Evolutionary conservation across 805 yeast genomes (phyloP).

Genomic region (Candida schatavii): DNA sequence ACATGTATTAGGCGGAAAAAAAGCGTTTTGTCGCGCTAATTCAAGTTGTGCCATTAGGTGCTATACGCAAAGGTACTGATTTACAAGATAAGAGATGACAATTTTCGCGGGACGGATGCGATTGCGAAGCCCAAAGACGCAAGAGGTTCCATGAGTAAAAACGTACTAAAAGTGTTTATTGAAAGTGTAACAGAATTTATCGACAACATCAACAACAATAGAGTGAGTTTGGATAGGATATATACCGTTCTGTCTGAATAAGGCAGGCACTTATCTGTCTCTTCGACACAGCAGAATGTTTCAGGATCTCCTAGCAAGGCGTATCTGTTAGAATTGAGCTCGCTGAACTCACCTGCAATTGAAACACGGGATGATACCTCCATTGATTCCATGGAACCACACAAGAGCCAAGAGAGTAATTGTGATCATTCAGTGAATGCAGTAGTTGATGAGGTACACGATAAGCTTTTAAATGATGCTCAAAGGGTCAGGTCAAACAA

Average conservation of each 20-base stretch:
- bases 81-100: no score
- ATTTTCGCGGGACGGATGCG: no score
- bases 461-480: slow-evolving; percentile 65
- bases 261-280: not conserved
- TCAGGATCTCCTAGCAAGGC: not conserved
- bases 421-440: slow-evolving; percentile 23
- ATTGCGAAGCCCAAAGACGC: no score
- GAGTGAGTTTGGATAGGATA: slow-evolving; percentile 49
- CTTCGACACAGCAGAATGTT: not conserved
- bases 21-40: no score
- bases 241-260: slow-evolving; percentile 23
- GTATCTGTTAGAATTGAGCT: not conserved
- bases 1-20: no score
- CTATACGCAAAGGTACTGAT: no score
- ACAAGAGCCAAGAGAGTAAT: slow-evolving; percentile 8
- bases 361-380: slow-evolving; percentile 20
- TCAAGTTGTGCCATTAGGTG: no score
- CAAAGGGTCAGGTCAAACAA: slow-evolving; percentile 59
- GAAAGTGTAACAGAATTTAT: slow-evolving; percentile 67
- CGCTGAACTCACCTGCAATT: not conserved
- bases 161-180: no score
- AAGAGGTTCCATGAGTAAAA: no score
- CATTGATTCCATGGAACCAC: slow-evolving; percentile 25
- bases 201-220: slow-evolving; percentile 57
- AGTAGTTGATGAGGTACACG: slow-evolving; percentile 72